These are phyloP conservation scores for Crithidia expoeki DNA, from an alignment of 208 protist genomes.

Conservation along the genomic window DNA sequence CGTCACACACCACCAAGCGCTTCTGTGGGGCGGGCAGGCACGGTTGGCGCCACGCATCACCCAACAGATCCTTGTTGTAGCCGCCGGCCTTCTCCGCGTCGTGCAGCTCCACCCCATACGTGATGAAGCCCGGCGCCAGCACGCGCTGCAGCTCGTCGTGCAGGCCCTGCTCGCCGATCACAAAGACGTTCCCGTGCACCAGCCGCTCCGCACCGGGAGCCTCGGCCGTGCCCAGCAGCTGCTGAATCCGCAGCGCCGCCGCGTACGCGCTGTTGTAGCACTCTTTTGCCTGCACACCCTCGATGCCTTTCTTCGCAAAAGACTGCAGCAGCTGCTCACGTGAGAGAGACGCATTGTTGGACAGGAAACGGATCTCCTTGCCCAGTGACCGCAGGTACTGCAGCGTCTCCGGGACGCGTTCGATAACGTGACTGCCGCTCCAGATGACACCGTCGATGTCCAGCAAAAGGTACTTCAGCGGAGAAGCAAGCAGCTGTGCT, in stretches of 20 bases:
- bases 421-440: conserved; percentile 51
- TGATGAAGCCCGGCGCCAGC: conserved; percentile 68
- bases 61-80: conserved; percentile 34
- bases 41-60: conserved; percentile 36
- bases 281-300: conserved; percentile 43
- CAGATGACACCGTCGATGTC: conserved; percentile 81
- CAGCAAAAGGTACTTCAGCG: conserved; percentile 61
- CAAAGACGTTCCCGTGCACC: conserved; percentile 74
- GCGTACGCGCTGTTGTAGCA: conserved; percentile 80
- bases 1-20: conserved; percentile 41
- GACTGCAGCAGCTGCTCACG: conserved; percentile 36
- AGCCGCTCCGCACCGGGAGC: conserved; percentile 24
- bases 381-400: conserved; percentile 48
- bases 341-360: conserved; percentile 74
- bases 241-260: conserved; percentile 48
- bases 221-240: conserved; percentile 24
- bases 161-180: conserved; percentile 73
- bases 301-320: conserved; percentile 53
- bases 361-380: conserved; percentile 72
- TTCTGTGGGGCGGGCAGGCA: conserved; percentile 53
- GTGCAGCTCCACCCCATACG: conserved; percentile 75
- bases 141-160: conserved; percentile 64
- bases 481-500: conserved; percentile 35
- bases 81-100: conserved; percentile 46
- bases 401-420: conserved; percentile 56